These are phyloP conservation scores for Exophiala calicioides DNA, from an alignment of 2,329 filamentous ascomycete species.

Conservation along the genomic window DNA sequence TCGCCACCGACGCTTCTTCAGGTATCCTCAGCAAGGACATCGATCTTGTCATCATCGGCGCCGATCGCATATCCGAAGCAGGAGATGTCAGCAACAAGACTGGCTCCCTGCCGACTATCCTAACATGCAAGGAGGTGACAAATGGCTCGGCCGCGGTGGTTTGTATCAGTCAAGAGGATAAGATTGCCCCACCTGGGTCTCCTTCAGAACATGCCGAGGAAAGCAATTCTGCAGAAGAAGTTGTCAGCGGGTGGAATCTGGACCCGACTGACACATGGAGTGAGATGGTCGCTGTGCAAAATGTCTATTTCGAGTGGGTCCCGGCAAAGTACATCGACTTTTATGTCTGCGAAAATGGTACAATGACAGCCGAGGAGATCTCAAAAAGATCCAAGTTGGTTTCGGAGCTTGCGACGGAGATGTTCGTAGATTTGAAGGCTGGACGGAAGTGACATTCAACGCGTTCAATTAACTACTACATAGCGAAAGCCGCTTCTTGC, in stretches of 20 bases:
- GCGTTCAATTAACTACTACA: too few relatives aligned
- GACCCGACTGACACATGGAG: conserved; percentile 4
- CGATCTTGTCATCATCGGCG: conserved; percentile 58
- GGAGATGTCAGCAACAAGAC: conserved; percentile 69
- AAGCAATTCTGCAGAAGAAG: conserved; percentile 55
- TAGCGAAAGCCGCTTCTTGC: too few relatives aligned
- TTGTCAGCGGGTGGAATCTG: conserved; percentile 36
- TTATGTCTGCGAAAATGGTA: conserved; percentile 59
- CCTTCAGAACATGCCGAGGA: conserved; percentile 50
- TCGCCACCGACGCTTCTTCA: conserved; percentile 21
- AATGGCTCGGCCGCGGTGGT: conserved; percentile 47
- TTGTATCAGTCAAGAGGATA: conserved; percentile 62
- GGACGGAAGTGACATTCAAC: too few relatives aligned
- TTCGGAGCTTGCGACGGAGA: conserved; percentile 12
- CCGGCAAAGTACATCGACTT: conserved; percentile 52
- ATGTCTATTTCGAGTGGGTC: conserved; percentile 65
- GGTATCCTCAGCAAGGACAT: conserved; percentile 37
- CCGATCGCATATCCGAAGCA: conserved; percentile 60
- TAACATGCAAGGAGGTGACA: conserved; percentile 54
- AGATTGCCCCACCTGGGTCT: conserved; percentile 54
- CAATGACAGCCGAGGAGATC: conserved; percentile 34
- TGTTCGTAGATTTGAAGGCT: too few relatives aligned
- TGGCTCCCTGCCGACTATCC: conserved; percentile 60
- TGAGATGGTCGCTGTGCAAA: conserved; percentile 39
- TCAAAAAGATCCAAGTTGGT: conserved; percentile 13